phyloP scores from a whole-genome alignment of 169 alveolate species.

The Eimeria necatrix region DNA sequence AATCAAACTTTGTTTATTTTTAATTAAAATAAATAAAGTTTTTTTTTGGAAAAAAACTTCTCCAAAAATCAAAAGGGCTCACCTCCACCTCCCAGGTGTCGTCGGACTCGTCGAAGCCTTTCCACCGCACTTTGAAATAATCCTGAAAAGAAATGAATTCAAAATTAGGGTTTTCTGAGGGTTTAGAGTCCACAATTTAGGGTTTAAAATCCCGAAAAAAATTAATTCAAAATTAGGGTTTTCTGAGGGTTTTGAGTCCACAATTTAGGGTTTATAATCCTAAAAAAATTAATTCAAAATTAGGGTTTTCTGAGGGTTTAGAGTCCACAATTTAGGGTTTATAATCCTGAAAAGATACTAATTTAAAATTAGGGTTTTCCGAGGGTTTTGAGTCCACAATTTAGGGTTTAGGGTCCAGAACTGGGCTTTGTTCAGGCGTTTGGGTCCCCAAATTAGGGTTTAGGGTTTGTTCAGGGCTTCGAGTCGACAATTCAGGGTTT shows the following conservation, averaged over 20 bases:
- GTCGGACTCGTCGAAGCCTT: constrained; percentile 67
- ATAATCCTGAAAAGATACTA: not conserved
- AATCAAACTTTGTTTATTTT: too few relatives aligned
- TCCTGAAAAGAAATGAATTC: not conserved
- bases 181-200: too few relatives aligned
- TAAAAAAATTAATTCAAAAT: not conserved
- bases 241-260: not conserved
- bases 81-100: constrained; percentile 79
- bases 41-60: too few relatives aligned
- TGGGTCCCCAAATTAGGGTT: too few relatives aligned
- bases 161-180: not conserved
- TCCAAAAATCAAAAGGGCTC: not conserved
- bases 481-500: too few relatives aligned
- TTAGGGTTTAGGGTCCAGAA: too few relatives aligned
- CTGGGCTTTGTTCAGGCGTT: too few relatives aligned
- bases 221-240: not conserved
- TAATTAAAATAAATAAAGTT: too few relatives aligned
- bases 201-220: too few relatives aligned
- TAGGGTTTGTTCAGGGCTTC: too few relatives aligned
- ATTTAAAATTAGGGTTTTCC: not conserved
- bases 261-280: too few relatives aligned
- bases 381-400: not conserved
- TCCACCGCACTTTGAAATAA: constrained; percentile 72
- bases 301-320: not conserved
- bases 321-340: too few relatives aligned